Percentiles rank a stretch among this genome's conserved stretches.
Conservation (phyloP, 805 yeast genomes). For the Nakazawaea ishiwadae region DNA sequence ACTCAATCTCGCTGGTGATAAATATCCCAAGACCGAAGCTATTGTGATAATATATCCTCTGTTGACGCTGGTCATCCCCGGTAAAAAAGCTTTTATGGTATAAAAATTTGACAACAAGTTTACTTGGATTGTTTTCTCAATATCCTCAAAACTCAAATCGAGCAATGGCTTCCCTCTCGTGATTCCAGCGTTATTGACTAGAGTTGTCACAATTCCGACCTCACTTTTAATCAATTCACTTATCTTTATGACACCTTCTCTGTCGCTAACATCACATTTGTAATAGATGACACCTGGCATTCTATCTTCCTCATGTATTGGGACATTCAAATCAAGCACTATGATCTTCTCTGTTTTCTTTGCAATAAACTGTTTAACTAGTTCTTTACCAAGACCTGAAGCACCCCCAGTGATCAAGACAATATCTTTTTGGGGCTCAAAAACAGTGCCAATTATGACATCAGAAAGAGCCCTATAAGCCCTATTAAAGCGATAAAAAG, state of each 20-base stretch:
- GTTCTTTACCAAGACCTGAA: conserved; percentile 69
- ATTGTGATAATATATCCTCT: conserved; percentile 79
- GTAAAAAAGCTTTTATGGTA: conserved; percentile 66
- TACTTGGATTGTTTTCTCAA: conserved; percentile 58
- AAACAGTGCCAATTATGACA: conserved; percentile 43
- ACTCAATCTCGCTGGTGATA: conserved; percentile 75
- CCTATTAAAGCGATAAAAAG: conserved; percentile 22
- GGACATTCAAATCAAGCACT: conserved; percentile 57
- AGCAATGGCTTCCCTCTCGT: conserved; percentile 52
- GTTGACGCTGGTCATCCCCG: conserved; percentile 55
- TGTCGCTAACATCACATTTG: conserved; percentile 65
- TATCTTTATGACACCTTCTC: conserved; percentile 36
- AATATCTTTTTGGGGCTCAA: conserved; percentile 52
- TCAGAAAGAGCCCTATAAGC: conserved; percentile 29
- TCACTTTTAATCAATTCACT: conserved; percentile 37
- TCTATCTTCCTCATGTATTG: conserved; percentile 27
- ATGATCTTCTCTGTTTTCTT: conserved; percentile 46
- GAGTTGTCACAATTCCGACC: conserved; percentile 57
- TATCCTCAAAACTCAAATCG: conserved; percentile 50
- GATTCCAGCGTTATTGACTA: conserved; percentile 86
- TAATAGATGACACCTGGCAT: conserved; percentile 46
- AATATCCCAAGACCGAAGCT: conserved; percentile 80
- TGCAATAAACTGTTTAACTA: conserved; percentile 42
- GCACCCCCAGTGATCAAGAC: conserved; percentile 83
- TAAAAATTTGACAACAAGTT: conserved; percentile 70